These are phyloP conservation scores for Lasiodiplodia theobromae DNA, from an alignment of 2,329 filamentous ascomycete genomes.

Conservation along the genomic window DNA sequence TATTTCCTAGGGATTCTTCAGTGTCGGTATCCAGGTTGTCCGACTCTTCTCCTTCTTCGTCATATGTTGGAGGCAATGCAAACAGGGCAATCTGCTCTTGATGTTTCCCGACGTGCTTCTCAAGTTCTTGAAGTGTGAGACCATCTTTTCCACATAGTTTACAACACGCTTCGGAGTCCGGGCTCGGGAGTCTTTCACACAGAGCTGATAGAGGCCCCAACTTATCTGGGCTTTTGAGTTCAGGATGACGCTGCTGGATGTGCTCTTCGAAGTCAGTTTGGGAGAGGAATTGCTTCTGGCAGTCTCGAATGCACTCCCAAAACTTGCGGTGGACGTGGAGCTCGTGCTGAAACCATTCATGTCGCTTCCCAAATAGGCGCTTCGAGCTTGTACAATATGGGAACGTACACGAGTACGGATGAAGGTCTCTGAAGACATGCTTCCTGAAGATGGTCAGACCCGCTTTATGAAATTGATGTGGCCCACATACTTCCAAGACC, in stretches of 20 bases:
- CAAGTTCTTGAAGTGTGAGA: background rate
- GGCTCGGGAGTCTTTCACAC: background rate
- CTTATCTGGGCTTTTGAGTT: background rate
- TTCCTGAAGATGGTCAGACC: background rate
- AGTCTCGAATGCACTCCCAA: background rate
- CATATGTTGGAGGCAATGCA: background rate
- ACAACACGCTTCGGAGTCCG: background rate
- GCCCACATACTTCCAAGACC: conserved; percentile 12
- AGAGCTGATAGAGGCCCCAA: background rate
- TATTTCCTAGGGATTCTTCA: background rate
- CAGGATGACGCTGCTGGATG: background rate
- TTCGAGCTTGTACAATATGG: background rate
- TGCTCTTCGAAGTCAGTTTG: background rate
- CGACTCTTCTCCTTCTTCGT: background rate
- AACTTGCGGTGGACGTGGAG: background rate
- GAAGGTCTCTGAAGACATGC: conserved; percentile 12
- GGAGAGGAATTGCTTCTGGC: background rate
- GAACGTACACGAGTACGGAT: conserved; percentile 6
- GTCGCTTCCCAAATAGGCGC: background rate
- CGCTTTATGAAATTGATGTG: background rate
- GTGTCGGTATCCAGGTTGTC: background rate
- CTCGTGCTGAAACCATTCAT: conserved; percentile 24
- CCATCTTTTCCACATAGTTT: background rate
- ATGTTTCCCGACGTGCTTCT: conserved; percentile 3
- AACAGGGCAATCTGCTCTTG: conserved; percentile 20